phyloP scores from a whole-genome alignment of 1,284 basidiomycete genomes.

The Entoloma clypeatum region DNA sequence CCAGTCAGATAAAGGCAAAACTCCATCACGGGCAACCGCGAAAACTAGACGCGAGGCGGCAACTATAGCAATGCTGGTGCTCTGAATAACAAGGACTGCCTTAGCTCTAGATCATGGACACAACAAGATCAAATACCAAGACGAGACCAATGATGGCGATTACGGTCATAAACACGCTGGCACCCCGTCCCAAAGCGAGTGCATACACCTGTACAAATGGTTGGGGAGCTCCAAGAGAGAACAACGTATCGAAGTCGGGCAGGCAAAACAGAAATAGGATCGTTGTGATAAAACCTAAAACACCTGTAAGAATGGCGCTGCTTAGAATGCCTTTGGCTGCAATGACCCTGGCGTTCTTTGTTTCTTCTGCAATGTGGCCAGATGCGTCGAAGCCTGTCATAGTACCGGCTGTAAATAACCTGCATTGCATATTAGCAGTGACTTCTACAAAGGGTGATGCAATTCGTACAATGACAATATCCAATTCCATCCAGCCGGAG shows the following conservation, averaged over 20 bases:
- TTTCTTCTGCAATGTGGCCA: conserved; percentile 89
- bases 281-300: conserved; percentile 69
- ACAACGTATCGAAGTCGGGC: conserved; percentile 70
- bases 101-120: conserved; percentile 2
- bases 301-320: conserved; percentile 70
- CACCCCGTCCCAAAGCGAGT: conserved; percentile 72
- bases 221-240: conserved; percentile 74
- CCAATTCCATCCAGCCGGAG: conserved; percentile 84
- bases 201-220: conserved; percentile 86
- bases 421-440: conserved; percentile 25
- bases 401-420: conserved; percentile 79
- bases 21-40: conserved; percentile 85
- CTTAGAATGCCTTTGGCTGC: conserved; percentile 77
- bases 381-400: conserved; percentile 87
- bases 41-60: conserved; percentile 83
- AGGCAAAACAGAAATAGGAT: conserved; percentile 86
- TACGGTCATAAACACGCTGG: conserved; percentile 79
- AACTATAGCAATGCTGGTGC: conserved; percentile 79
- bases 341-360: conserved; percentile 78
- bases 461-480: conserved; percentile 66
- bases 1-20: conserved; percentile 77
- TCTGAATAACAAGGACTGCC: conserved; percentile 39
- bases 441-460: neutral
- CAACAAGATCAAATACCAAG: conserved; percentile 50
- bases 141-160: conserved; percentile 77